Evolutionary conservation across 2,329 filamentous ascomycete species (phyloP), one percentile per base, ranked within the genome.

Genomic region (Fusarium tupiense): DNA sequence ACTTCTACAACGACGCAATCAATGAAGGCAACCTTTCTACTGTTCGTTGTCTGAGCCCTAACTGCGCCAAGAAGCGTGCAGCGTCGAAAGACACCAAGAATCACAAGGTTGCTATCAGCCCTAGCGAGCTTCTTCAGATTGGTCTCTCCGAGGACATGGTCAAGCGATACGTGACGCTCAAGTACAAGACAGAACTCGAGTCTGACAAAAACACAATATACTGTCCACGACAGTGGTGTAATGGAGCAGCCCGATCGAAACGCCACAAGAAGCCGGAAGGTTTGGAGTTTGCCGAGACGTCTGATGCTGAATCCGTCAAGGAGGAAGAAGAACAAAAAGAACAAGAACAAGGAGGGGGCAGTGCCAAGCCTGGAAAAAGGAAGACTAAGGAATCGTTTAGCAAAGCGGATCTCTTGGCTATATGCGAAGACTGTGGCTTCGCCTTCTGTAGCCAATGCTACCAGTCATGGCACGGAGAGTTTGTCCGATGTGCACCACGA

Each of bases 401-500:
- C 54, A 77, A 76, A 62, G 87, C 87, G 2, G 93, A 96, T 59
- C 89, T 94, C 16, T 86, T 98, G 2, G 89, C 91, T 35, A 91
- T 98, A 52, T 99, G 96, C 82, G 94, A 95, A 80, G 94, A 97
- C 80, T 98, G 95, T 83, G 86, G 87, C 17, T 94, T 96, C 77
- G 96, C 96, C 19, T 99, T 99, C 81, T 99, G 96, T 83, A 86
- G 83, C 71, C 86, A 89, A 57, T 92, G 90, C 75, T 82, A 79
- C 29, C 88, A 93, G 79, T 92, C 93, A n/a, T 99, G 96, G 96
- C 96, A 99, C 80, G 96, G 96, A 69, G 94, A 96, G 75, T 92
- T 95, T 72, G 84, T 86, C 49, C 88, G 88, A n/a, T 94, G 93
- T 76, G 89, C 88, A 71, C 91, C 91, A 62, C 91, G 90, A 65